Evolutionary conservation across 2,329 filamentous ascomycete genomes (phyloP).

Genomic region (Davidsoniella eucalypti): DNA sequence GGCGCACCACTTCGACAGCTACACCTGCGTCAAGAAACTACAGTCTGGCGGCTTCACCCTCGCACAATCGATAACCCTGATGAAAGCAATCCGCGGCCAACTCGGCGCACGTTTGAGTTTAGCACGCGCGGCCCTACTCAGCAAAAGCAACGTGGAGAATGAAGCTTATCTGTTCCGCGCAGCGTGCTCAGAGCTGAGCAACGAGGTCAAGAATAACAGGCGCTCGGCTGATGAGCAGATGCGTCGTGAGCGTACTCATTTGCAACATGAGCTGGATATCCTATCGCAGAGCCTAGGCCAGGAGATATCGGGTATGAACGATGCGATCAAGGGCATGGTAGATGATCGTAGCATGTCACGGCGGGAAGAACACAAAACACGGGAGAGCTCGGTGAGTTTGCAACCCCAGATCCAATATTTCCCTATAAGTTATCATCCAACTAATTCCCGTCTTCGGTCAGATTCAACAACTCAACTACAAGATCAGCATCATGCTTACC

Average conservation of each 20-base stretch:
- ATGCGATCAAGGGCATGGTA: conserved; percentile 89
- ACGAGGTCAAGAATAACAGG: conserved; percentile 67
- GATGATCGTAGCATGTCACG: conserved; percentile 91
- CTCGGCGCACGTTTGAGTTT: conserved; percentile 65
- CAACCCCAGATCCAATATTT: neutral
- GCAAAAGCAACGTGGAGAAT: conserved; percentile 87
- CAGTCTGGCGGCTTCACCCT: conserved; percentile 53
- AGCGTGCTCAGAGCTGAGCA: conserved; percentile 79
- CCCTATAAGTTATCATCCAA: neutral
- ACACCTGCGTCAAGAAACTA: conserved; percentile 70
- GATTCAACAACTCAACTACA: conserved; percentile 91
- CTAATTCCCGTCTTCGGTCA: conserved; percentile 20
- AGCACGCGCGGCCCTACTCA: conserved; percentile 65
- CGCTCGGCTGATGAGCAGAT: conserved; percentile 64
- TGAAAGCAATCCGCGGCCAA: conserved; percentile 77
- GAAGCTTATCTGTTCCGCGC: conserved; percentile 84
- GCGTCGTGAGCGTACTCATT: conserved; percentile 63
- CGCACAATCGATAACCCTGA: conserved; percentile 63
- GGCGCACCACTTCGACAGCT: conserved; percentile 94
- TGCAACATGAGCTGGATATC: conserved; percentile 95
- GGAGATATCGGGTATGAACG: conserved; percentile 65
- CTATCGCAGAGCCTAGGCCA: conserved; percentile 70
- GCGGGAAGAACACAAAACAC: conserved; percentile 67
- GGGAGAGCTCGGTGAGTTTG: conserved; percentile 56
- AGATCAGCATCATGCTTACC: conserved; percentile 79